phyloP scores from a whole-genome alignment of 495 filamentous ascomycete genomes.

The Aspergillus cristatus region DNA sequence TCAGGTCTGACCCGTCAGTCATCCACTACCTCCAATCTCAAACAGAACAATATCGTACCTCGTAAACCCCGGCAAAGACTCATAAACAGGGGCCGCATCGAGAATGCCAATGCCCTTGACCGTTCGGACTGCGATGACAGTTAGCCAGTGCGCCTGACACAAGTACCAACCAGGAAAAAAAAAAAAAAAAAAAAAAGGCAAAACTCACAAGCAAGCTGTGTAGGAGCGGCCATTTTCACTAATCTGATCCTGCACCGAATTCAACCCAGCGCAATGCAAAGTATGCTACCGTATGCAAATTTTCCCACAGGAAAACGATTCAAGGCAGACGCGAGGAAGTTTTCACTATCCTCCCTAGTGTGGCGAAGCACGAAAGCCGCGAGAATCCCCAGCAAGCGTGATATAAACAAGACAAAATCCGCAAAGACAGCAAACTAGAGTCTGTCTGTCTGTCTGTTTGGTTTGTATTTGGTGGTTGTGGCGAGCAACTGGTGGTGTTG shows the following conservation, averaged over 20 bases:
- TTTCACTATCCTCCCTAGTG: too few relatives aligned
- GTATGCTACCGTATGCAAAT: too few relatives aligned
- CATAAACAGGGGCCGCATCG: slow-evolving; percentile 82
- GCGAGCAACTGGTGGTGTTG: slow-evolving; percentile 2
- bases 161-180: background rate
- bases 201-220: slow-evolving; percentile 77
- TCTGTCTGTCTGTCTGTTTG: too few relatives aligned
- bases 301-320: background rate
- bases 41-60: too few relatives aligned
- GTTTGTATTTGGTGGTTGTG: slow-evolving; percentile 1
- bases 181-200: slow-evolving; percentile 1
- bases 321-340: background rate
- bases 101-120: slow-evolving; percentile 91
- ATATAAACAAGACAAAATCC: background rate
- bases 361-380: background rate
- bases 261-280: too few relatives aligned
- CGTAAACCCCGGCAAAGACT: slow-evolving; percentile 71
- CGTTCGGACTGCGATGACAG: slow-evolving; percentile 61
- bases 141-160: slow-evolving; percentile 11
- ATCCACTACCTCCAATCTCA: slow-evolving; percentile 3
- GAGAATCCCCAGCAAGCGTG: background rate
- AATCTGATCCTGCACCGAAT: background rate
- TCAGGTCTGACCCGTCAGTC: slow-evolving; percentile 54
- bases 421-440: slow-evolving; percentile 1
- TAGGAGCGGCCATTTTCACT: slow-evolving; percentile 65